Conservation (phyloP, 495 filamentous ascomycete species). For the Penicillium bialowiezense region DNA sequence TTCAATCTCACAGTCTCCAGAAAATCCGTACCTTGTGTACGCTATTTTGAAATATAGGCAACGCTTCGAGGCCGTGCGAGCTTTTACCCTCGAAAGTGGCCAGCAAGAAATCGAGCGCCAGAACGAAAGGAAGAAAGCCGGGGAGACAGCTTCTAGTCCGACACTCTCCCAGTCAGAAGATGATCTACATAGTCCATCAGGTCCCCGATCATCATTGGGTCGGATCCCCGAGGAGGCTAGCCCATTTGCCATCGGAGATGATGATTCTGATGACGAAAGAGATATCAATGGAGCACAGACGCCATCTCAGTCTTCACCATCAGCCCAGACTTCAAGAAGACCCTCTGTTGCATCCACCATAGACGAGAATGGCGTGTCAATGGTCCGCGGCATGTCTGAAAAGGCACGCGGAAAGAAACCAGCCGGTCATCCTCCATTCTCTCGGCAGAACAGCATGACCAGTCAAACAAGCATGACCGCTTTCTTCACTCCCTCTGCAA, state of each 20-base stretch:
- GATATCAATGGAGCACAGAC: constrained; percentile 55
- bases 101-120: constrained; percentile 88
- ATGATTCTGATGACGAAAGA: constrained; percentile 74
- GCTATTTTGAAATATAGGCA: constrained; percentile 75
- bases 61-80: constrained; percentile 81
- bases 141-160: constrained; percentile 33
- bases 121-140: constrained; percentile 71
- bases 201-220: constrained; percentile 59
- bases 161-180: constrained; percentile 62
- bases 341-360: constrained; percentile 68
- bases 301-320: constrained; percentile 68
- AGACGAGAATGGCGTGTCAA: constrained; percentile 82
- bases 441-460: constrained; percentile 86
- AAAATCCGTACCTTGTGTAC: constrained; percentile 82
- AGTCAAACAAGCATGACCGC: constrained; percentile 70
- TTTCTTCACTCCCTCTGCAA: constrained; percentile 45
- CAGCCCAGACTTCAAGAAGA: constrained; percentile 64
- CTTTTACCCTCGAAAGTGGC: constrained; percentile 93
- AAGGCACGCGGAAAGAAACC: constrained; percentile 97
- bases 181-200: constrained; percentile 64
- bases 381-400: constrained; percentile 95
- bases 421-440: constrained; percentile 78
- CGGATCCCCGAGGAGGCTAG: constrained; percentile 78
- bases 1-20: constrained; percentile 34
- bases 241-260: constrained; percentile 87